phyloP scores from a whole-genome alignment of 345 rosid species.

The Corchorus capsularis region DNA sequence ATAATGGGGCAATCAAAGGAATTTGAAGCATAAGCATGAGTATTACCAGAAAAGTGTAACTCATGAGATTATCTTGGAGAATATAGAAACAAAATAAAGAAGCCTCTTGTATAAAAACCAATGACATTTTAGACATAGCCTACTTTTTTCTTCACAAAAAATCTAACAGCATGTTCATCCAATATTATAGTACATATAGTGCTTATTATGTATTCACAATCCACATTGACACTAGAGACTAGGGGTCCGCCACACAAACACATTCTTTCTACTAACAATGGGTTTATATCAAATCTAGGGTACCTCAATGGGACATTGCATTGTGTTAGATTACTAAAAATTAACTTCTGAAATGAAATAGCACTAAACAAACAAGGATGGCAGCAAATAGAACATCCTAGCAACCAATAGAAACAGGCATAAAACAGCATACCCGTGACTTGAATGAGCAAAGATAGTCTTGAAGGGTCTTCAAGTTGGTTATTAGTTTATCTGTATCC shows the following conservation, averaged over 20 bases:
- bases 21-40: background rate
- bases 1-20: background rate
- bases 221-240: background rate
- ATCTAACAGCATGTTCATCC: background rate
- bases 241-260: too few relatives aligned
- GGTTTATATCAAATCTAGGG: background rate
- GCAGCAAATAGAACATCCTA: conserved; percentile 4
- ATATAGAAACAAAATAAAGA: background rate
- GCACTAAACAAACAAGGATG: background rate
- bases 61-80: conserved; percentile 10
- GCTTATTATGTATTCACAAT: background rate
- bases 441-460: conserved; percentile 87
- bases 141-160: conserved; percentile 7
- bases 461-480: conserved; percentile 82
- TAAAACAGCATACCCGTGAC: conserved; percentile 58
- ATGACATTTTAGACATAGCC: background rate
- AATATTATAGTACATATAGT: background rate
- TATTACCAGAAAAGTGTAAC: background rate
- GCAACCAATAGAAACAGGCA: conserved; percentile 16
- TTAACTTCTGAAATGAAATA: background rate
- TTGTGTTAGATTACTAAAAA: background rate
- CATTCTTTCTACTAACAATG: conserved; percentile 1
- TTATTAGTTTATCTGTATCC: conserved; percentile 74
- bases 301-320: background rate
- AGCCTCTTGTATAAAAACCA: background rate